phyloP scores from a whole-genome alignment of 257 asterid genomes.

The Striga asiatica region DNA sequence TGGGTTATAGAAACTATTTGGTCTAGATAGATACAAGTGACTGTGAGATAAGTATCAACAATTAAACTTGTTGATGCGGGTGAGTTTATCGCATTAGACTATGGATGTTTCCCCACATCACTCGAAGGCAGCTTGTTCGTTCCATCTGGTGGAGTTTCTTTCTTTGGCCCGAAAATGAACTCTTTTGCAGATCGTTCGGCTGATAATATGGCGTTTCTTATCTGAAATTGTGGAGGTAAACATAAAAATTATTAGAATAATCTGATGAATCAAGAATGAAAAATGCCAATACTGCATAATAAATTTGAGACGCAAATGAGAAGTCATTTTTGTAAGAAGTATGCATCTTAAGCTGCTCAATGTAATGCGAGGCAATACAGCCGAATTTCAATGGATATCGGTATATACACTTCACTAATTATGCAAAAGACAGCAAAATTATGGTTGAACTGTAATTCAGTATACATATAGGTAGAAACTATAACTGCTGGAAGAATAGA shows the following conservation, averaged over 20 bases:
- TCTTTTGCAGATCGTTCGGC: conserved; percentile 57
- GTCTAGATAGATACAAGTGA: neutral
- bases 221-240: conserved; percentile 33
- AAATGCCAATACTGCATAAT: too few relatives aligned
- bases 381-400: too few relatives aligned
- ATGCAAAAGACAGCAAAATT: too few relatives aligned
- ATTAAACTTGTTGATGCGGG: neutral
- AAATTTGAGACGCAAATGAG: too few relatives aligned
- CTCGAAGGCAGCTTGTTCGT: conserved; percentile 25
- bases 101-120: conserved; percentile 39
- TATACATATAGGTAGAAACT: too few relatives aligned
- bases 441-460: too few relatives aligned
- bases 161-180: conserved; percentile 45
- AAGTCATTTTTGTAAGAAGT: too few relatives aligned
- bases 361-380: too few relatives aligned
- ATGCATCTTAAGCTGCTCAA: too few relatives aligned
- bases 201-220: conserved; percentile 49
- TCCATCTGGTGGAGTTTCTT: conserved; percentile 30
- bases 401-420: too few relatives aligned
- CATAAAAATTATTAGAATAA: neutral
- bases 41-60: neutral
- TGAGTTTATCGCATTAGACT: neutral
- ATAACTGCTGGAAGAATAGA: too few relatives aligned
- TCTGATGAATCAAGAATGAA: too few relatives aligned
- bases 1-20: conserved; percentile 10